Percentiles rank a stretch among this genome's conserved stretches.
Conservation (phyloP, 176 grass and related monocot genomes). For the Aechmea fasciata region DNA sequence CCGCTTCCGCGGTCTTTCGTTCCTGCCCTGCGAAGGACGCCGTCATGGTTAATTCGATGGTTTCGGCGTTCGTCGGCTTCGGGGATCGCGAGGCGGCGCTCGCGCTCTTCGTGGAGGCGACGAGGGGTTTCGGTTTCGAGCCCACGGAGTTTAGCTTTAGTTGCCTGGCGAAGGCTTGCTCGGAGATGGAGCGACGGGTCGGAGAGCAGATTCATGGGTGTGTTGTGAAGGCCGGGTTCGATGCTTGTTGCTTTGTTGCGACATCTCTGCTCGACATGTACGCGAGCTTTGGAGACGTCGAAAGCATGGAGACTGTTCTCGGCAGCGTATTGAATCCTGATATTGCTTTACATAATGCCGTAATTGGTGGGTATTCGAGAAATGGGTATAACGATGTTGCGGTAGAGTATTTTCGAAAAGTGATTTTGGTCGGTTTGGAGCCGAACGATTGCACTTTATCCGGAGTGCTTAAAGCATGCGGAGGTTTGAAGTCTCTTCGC, state of each 20-base stretch:
- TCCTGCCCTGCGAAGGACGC: constrained; percentile 12
- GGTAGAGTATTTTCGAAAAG: constrained; percentile 17
- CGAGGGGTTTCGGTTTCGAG: constrained; percentile 10
- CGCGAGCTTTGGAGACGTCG: constrained; percentile 16
- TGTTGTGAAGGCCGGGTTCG: constrained; percentile 24
- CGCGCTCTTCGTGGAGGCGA: constrained; percentile 18
- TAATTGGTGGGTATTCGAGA: constrained; percentile 32
- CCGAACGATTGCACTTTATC: constrained; percentile 37
- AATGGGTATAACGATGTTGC: constrained; percentile 19
- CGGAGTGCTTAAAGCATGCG: constrained; percentile 23
- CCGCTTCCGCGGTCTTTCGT: constrained; percentile 4
- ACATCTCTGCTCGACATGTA: constrained; percentile 47
- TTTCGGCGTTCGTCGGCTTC: constrained; percentile 20
- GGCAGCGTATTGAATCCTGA: constrained; percentile 6
- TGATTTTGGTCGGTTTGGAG: constrained; percentile 16
- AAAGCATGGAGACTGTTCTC: constrained; percentile 27
- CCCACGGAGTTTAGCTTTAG: constrained; percentile 28
- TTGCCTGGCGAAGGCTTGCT: constrained; percentile 25
- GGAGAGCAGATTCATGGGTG: constrained; percentile 28
- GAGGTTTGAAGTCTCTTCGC: constrained; percentile 22
- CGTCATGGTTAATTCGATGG: constrained; percentile 27
- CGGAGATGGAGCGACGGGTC: constrained; percentile 20
- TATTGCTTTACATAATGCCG: constrained; percentile 26
- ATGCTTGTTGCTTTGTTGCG: constrained; percentile 24
- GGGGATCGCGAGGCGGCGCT: constrained; percentile 13